These are phyloP conservation scores for Spirogloea muscicola DNA, from an alignment of 139 green algal species.

Conservation along the genomic window DNA sequence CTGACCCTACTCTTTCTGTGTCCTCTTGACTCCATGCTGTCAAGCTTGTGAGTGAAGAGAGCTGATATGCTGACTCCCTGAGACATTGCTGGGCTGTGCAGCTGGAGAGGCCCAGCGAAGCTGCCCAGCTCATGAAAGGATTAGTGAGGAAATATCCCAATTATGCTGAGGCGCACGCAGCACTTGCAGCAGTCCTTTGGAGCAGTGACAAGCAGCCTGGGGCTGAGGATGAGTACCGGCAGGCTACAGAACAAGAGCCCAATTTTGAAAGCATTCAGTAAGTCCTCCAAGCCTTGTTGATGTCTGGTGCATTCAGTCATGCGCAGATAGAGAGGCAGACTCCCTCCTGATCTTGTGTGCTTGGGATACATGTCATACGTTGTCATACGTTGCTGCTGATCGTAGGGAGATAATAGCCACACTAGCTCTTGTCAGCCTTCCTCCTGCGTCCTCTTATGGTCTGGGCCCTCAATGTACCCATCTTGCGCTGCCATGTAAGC, in stretches of 20 bases:
- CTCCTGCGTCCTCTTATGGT: too few species aligned
- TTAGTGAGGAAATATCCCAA: slow-evolving; percentile 49
- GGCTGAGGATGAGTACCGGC: slow-evolving; percentile 27
- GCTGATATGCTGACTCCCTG: too few species aligned
- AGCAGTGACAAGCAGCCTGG: neutral
- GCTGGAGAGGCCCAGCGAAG: neutral
- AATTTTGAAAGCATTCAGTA: slow-evolving; percentile 13
- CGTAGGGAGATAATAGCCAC: too few species aligned
- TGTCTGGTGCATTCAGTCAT: neutral
- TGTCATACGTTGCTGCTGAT: neutral
- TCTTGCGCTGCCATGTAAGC: neutral
- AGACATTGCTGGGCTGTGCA: neutral
- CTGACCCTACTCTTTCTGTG: too few species aligned
- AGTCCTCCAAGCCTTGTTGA: neutral
- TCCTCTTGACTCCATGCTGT: too few species aligned
- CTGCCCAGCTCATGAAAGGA: slow-evolving; percentile 8
- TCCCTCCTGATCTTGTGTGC: neutral
- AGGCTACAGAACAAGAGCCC: slow-evolving; percentile 8
- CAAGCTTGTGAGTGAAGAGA: too few species aligned
- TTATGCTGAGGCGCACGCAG: slow-evolving; percentile 38
- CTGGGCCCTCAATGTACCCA: too few species aligned
- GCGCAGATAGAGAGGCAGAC: neutral
- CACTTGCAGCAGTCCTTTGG: slow-evolving; percentile 35
- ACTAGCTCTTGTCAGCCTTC: too few species aligned
- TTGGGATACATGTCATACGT: neutral